Evolutionary conservation across 805 yeast genomes (phyloP).

Genomic region (Candida ulmi): DNA sequence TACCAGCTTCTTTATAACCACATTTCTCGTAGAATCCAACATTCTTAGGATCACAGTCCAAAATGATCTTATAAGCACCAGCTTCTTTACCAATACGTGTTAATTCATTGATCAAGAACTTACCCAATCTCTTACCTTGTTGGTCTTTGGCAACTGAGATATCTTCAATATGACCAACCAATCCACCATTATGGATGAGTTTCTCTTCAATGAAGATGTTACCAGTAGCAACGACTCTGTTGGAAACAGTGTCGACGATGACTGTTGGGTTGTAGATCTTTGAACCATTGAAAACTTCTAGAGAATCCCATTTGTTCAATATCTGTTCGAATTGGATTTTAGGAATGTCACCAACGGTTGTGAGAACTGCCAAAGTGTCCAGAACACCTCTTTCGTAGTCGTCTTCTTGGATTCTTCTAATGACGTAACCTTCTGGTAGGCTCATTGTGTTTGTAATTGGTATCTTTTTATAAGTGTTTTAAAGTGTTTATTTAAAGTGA

Average conservation of each 20-base stretch:
- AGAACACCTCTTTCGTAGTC: conserved; percentile 65
- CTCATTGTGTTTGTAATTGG: conserved; percentile 2
- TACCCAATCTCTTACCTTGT: conserved; percentile 84
- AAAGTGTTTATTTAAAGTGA: no score
- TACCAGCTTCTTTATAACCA: conserved; percentile 61
- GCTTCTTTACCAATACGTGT: conserved; percentile 47
- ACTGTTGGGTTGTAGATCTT: conserved; percentile 63
- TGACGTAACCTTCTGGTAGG: conserved; percentile 61
- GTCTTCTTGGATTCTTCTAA: conserved; percentile 47
- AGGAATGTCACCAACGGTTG: conserved; percentile 76
- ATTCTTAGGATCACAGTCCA: conserved; percentile 84
- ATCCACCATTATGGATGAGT: conserved; percentile 76
- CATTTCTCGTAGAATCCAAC: conserved; percentile 86
- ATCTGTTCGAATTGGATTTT: conserved; percentile 42
- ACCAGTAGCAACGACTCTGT: conserved; percentile 75
- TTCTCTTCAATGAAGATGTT: conserved; percentile 75
- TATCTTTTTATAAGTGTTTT: not conserved
- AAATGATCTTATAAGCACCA: conserved; percentile 84
- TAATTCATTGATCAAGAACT: conserved; percentile 55
- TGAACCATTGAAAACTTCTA: conserved; percentile 19
- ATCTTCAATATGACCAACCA: conserved; percentile 93
- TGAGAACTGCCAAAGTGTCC: conserved; percentile 59
- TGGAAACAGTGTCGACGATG: conserved; percentile 42
- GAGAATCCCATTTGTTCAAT: conserved; percentile 52
- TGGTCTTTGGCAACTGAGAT: conserved; percentile 70